These are phyloP conservation scores for Obba rivulosa DNA, from an alignment of 768 basidiomycete species.

Conservation along the genomic window DNA sequence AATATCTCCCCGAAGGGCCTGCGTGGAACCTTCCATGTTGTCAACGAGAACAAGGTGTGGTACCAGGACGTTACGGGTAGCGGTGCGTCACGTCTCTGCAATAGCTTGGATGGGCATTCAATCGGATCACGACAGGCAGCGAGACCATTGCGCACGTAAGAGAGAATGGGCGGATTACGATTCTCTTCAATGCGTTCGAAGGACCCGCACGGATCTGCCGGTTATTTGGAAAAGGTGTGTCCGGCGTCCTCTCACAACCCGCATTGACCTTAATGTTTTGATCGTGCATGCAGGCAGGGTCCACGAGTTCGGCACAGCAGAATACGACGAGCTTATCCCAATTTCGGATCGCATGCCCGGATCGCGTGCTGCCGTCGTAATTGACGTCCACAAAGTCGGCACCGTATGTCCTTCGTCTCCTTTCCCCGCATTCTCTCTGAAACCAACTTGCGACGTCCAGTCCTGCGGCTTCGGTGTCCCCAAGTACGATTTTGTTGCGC, in stretches of 20 bases:
- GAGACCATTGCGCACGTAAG: conserved; percentile 56
- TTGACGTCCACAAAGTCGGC: conserved; percentile 55
- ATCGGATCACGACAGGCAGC: conserved; percentile 30
- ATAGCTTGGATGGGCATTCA: background rate
- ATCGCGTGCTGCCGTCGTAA: conserved; percentile 54
- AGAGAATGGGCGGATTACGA: conserved; percentile 58
- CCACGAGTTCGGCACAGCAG: conserved; percentile 57
- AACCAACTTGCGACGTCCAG: too few species aligned
- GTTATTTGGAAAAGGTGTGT: conserved; percentile 46
- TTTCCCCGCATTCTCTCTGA: conserved; percentile 5
- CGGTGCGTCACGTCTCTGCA: conserved; percentile 35
- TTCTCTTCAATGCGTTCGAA: conserved; percentile 57
- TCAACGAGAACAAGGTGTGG: conserved; percentile 51
- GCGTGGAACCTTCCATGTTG: conserved; percentile 54
- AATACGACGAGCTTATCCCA: conserved; percentile 50
- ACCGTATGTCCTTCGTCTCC: conserved; percentile 27
- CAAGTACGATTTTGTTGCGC: conserved; percentile 48
- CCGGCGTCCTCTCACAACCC: too few species aligned
- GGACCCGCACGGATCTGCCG: conserved; percentile 52
- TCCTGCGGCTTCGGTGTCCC: conserved; percentile 66
- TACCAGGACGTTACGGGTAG: conserved; percentile 72
- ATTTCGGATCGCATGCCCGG: conserved; percentile 43
- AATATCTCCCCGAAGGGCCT: conserved; percentile 65
- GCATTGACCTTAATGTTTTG: too few species aligned
- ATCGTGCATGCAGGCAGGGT: conserved; percentile 37